These are phyloP conservation scores for Rubia balearica DNA, from an alignment of 305 asterid species.

Conservation along the genomic window DNA sequence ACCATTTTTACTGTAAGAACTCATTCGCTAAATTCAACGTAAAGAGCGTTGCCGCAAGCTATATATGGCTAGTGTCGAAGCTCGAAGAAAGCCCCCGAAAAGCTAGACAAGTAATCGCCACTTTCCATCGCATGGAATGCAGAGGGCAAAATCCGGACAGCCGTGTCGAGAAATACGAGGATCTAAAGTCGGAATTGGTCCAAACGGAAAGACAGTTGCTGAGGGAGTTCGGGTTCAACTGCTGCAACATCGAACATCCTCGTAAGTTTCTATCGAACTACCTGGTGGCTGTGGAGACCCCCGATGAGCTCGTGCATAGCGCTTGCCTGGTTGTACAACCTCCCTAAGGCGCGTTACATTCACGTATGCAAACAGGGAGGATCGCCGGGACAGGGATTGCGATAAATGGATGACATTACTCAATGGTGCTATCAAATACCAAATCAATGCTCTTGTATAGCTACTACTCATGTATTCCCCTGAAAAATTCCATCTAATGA, in stretches of 20 bases:
- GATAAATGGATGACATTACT: too few relatives aligned
- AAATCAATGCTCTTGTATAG: too few relatives aligned
- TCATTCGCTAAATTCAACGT: not conserved
- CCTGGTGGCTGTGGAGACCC: not conserved
- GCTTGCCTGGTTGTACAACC: not conserved
- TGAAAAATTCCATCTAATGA: too few relatives aligned
- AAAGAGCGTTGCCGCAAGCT: not conserved
- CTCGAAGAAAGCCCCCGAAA: not conserved
- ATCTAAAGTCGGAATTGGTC: not conserved
- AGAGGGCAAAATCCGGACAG: not conserved
- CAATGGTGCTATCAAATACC: too few relatives aligned
- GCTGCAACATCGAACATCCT: not conserved
- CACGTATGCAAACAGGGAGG: not conserved
- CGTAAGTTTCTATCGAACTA: not conserved
- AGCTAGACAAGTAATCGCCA: not conserved
- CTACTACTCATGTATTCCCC: too few relatives aligned
- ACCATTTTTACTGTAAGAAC: not conserved
- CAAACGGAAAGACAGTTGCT: not conserved
- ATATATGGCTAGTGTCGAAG: not conserved
- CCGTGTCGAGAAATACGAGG: not conserved
- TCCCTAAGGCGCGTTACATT: not conserved
- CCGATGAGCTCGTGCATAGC: not conserved
- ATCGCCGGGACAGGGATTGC: too few relatives aligned
- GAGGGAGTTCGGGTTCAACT: not conserved
- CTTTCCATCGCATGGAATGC: not conserved